phyloP scores from a whole-genome alignment of 1,139 yeast genomes.

The Neolecta irregularis region DNA sequence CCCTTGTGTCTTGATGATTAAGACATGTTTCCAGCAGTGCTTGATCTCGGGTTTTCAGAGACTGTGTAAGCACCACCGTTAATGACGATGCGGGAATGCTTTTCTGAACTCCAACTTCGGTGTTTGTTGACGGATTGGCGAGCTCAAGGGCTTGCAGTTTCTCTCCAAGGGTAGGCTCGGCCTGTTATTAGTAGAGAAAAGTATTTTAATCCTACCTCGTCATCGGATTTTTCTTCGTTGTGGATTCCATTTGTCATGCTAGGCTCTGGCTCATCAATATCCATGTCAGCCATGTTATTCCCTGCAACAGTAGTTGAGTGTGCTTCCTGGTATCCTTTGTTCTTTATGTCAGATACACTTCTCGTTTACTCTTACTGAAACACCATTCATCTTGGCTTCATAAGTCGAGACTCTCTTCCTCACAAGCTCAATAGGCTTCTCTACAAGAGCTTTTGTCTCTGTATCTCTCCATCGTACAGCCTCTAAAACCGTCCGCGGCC shows the following conservation, averaged over 20 bases:
- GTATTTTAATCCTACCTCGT: neutral
- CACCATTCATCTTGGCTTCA: conserved; percentile 13
- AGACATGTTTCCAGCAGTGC: conserved; percentile 55
- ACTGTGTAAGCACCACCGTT: conserved; percentile 28
- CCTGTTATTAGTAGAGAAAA: neutral
- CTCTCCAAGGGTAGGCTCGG: conserved; percentile 28
- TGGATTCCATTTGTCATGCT: neutral
- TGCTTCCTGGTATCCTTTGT: neutral
- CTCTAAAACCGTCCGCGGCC: conserved; percentile 26
- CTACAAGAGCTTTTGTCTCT: conserved; percentile 31
- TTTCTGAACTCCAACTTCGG: conserved; percentile 12
- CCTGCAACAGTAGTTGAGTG: neutral
- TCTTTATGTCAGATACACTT: neutral
- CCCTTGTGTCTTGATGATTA: conserved; percentile 53
- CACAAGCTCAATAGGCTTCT: conserved; percentile 54
- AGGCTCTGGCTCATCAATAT: neutral
- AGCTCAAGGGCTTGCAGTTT: conserved; percentile 28
- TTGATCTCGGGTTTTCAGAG: conserved; percentile 28
- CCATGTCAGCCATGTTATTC: conserved; percentile 1
- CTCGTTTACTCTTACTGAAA: conserved; percentile 1
- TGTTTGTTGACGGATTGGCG: conserved; percentile 15
- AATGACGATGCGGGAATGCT: conserved; percentile 23
- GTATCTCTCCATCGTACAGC: conserved; percentile 49
- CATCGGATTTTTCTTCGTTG: neutral
- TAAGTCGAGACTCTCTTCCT: conserved; percentile 1